phyloP scores from a whole-genome alignment of 768 basidiomycete species.

The Psilocybe cubensis region DNA sequence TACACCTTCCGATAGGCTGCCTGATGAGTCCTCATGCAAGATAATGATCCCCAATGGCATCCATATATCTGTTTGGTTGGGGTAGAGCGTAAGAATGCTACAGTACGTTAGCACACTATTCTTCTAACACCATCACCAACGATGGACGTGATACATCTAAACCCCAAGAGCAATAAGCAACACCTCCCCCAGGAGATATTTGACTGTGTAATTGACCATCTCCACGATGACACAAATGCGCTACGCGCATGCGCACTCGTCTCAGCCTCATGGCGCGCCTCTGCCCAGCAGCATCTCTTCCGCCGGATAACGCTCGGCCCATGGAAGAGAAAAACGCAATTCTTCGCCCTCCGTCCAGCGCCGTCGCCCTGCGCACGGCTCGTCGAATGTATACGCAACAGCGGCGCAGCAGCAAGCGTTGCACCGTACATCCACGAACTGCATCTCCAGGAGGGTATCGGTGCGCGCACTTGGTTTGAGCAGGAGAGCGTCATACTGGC shows the following conservation, averaged over 20 bases:
- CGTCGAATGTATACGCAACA: conserved; percentile 46
- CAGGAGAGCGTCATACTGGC: conserved; percentile 22
- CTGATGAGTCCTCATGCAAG: background rate
- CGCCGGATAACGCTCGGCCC: conserved; percentile 23
- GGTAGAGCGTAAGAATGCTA: background rate
- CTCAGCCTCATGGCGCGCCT: conserved; percentile 28
- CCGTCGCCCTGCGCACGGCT: conserved; percentile 14
- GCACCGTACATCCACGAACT: conserved; percentile 38
- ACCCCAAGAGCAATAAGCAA: background rate
- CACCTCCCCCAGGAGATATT: conserved; percentile 32
- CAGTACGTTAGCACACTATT: background rate
- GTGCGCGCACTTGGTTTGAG: conserved; percentile 23
- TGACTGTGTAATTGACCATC: conserved; percentile 28
- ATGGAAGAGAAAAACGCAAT: conserved; percentile 12
- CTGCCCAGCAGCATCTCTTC: conserved; percentile 29
- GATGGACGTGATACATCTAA: background rate
- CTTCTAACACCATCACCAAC: background rate
- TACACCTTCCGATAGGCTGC: background rate
- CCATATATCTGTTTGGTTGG: background rate
- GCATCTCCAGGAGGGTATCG: conserved; percentile 27
- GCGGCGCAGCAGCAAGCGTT: conserved; percentile 80
- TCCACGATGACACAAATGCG: conserved; percentile 22
- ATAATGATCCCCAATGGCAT: background rate
- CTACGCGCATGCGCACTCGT: conserved; percentile 30
- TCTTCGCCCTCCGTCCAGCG: conserved; percentile 10